phyloP scores from a whole-genome alignment of 2,329 filamentous ascomycete genomes.

The Falciphora oryzae region DNA sequence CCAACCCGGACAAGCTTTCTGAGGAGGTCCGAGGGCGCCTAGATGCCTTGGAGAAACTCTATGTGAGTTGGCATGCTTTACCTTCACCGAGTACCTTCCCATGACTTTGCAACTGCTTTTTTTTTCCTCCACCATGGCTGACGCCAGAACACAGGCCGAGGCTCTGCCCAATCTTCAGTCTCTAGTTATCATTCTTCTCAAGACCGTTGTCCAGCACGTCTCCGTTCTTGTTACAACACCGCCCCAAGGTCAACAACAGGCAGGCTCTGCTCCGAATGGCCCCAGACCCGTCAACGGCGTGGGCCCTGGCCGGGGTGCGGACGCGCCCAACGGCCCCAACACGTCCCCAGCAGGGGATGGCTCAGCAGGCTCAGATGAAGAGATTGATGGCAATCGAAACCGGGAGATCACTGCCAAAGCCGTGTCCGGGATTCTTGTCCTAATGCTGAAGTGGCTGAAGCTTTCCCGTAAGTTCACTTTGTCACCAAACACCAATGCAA shows the following conservation, averaged over 20 bases:
- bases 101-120: slow-evolving; percentile 3
- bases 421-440: slow-evolving; percentile 78
- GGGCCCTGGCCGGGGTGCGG: slow-evolving; percentile 16
- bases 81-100: not conserved
- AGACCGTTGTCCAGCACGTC: slow-evolving; percentile 80
- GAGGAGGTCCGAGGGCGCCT: slow-evolving; percentile 59
- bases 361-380: slow-evolving; percentile 51
- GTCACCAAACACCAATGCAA: not conserved
- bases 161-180: slow-evolving; percentile 85
- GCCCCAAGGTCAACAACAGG: slow-evolving; percentile 39
- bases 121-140: slow-evolving; percentile 19
- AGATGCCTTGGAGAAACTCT: slow-evolving; percentile 73
- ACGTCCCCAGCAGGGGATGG: slow-evolving; percentile 36
- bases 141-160: slow-evolving; percentile 49
- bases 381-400: slow-evolving; percentile 73
- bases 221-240: slow-evolving; percentile 69
- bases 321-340: slow-evolving; percentile 25
- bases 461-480: slow-evolving; percentile 66
- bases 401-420: slow-evolving; percentile 89
- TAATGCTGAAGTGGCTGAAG: slow-evolving; percentile 96
- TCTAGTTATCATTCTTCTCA: slow-evolving; percentile 85
- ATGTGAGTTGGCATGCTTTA: slow-evolving; percentile 53
- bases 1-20: slow-evolving; percentile 39
- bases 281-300: slow-evolving; percentile 21
- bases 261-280: slow-evolving; percentile 30